Evolutionary conservation across 768 basidiomycete genomes (phyloP).

Genomic region (Vararia minispora): DNA sequence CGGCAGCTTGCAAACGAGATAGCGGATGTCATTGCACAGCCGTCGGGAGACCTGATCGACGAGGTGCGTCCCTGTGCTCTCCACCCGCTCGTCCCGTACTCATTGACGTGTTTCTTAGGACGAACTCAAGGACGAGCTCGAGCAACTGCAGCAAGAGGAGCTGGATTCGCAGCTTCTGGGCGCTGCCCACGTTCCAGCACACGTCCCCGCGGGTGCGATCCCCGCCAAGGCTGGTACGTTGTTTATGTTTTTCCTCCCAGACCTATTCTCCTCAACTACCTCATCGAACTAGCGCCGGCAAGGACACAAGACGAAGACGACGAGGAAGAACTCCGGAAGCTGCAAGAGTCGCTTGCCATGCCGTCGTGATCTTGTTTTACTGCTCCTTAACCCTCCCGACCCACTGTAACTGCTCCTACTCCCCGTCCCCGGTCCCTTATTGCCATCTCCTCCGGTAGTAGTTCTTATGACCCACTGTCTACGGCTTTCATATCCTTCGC

Average conservation of each 20-base stretch:
- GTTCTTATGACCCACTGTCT: too few species aligned
- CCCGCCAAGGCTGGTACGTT: slow-evolving; percentile 26
- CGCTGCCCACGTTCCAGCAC: slow-evolving; percentile 84
- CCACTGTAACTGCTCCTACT: slow-evolving; percentile 1
- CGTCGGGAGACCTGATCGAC: slow-evolving; percentile 52
- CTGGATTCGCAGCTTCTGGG: slow-evolving; percentile 76
- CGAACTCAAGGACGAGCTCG: slow-evolving; percentile 68
- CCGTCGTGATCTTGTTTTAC: slow-evolving; percentile 19
- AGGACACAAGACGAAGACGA: slow-evolving; percentile 78
- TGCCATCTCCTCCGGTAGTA: too few species aligned
- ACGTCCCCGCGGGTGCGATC: slow-evolving; percentile 58
- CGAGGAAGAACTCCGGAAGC: slow-evolving; percentile 75
- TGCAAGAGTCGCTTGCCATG: slow-evolving; percentile 86
- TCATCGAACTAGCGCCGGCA: slow-evolving; percentile 21
- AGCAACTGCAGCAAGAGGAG: slow-evolving; percentile 79
- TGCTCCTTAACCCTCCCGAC: background rate
- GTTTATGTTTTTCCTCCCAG: slow-evolving; percentile 27
- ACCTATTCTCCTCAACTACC: slow-evolving; percentile 3
- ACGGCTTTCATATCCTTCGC: too few species aligned
- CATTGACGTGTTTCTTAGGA: slow-evolving; percentile 34
- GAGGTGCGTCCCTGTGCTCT: slow-evolving; percentile 44
- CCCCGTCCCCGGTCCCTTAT: background rate
- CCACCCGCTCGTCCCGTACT: background rate
- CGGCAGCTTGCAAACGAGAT: slow-evolving; percentile 90
- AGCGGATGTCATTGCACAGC: slow-evolving; percentile 75